Percentiles rank a stretch among this genome's conserved stretches.
Evolutionary conservation across 1,284 basidiomycete genomes (phyloP).

Genomic region (Leccinum solheimii): DNA sequence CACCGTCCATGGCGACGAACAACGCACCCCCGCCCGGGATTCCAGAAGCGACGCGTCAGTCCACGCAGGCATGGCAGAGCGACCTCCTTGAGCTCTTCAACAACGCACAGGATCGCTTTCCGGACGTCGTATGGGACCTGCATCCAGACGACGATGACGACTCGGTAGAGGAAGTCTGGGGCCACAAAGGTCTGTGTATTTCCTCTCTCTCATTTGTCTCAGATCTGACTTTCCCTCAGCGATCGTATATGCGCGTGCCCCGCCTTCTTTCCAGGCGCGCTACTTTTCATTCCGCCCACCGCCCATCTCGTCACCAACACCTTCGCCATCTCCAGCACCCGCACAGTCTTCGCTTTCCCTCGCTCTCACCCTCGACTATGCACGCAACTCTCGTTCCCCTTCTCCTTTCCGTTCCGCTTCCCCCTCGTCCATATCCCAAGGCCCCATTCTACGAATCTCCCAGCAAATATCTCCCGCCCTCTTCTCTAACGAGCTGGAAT

Average conservation of each 20-base stretch:
- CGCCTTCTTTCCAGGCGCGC: conserved; percentile 79
- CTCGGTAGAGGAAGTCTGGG: conserved; percentile 70
- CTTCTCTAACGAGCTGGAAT: conserved; percentile 87
- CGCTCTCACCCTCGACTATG: conserved; percentile 47
- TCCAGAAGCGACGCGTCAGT: conserved; percentile 61
- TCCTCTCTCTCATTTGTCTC: not conserved
- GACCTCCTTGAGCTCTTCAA: conserved; percentile 77
- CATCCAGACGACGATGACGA: conserved; percentile 50
- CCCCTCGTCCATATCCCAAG: conserved; percentile 41
- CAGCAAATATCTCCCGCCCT: conserved; percentile 73
- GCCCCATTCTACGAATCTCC: conserved; percentile 53
- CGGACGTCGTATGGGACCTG: conserved; percentile 91
- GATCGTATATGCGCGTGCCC: conserved; percentile 91
- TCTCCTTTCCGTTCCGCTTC: conserved; percentile 53
- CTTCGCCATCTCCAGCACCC: conserved; percentile 52
- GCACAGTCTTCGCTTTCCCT: conserved; percentile 66
- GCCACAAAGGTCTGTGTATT: conserved; percentile 74
- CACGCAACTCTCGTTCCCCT: conserved; percentile 52
- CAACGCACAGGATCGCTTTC: conserved; percentile 81
- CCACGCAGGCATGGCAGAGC: conserved; percentile 70
- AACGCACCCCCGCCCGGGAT: conserved; percentile 48
- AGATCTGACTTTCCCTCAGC: conserved; percentile 48
- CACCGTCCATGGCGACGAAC: conserved; percentile 34
- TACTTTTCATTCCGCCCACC: conserved; percentile 77
- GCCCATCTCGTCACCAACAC: conserved; percentile 53